A percentile compares a stretch with the other conserved stretches of the same genome.
phyloP scores from a whole-genome alignment of 2,329 filamentous ascomycete genomes.

The Sporothrix protearum region DNA sequence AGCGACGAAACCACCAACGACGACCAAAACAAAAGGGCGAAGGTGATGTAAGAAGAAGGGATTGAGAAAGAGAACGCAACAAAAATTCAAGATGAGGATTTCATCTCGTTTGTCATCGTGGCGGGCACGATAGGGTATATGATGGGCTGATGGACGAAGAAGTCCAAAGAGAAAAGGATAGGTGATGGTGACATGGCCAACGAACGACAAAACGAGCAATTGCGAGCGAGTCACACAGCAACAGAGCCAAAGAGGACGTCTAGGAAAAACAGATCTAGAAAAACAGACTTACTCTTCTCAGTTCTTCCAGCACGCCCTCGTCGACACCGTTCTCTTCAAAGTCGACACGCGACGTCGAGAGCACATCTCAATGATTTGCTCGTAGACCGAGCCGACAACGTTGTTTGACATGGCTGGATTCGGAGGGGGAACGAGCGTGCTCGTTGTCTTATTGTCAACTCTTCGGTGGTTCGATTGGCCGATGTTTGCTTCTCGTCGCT shows the following conservation, averaged over 20 bases:
- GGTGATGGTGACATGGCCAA: no score
- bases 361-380: constrained; percentile 78
- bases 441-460: background rate
- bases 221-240: no score
- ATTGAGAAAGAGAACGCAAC: background rate
- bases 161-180: no score
- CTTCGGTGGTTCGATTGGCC: background rate
- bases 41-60: background rate
- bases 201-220: no score
- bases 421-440: background rate
- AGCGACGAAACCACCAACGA: background rate
- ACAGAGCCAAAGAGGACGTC: no score
- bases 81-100: no score
- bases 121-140: no score
- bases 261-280: constrained; percentile 16
- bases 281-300: constrained; percentile 71
- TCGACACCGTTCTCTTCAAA: constrained; percentile 97
- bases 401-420: constrained; percentile 53
- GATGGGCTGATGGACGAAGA: no score
- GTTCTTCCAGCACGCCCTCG: constrained; percentile 76
- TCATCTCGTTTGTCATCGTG: no score
- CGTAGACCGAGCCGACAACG: constrained; percentile 72
- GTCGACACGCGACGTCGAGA: constrained; percentile 86
- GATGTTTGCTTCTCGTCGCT: background rate
- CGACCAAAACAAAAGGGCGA: background rate